Conservation (phyloP, 768 basidiomycete genomes). For the Lentinula boryana region DNA sequence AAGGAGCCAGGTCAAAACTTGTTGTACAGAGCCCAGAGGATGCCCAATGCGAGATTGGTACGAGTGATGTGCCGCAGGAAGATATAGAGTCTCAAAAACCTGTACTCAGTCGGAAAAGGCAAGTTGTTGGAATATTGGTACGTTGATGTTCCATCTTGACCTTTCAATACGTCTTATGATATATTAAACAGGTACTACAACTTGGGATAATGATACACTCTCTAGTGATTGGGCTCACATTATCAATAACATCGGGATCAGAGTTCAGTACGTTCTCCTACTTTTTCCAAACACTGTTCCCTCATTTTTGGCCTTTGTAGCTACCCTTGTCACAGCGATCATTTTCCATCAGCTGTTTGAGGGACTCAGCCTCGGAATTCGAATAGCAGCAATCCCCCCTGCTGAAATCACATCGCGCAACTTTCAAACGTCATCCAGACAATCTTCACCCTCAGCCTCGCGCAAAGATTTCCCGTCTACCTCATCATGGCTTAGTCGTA, state of each 20-base stretch:
- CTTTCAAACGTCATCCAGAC: not conserved
- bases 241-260: slow-evolving; percentile 60
- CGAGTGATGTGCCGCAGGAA: not conserved
- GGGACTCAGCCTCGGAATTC: slow-evolving; percentile 76
- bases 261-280: slow-evolving; percentile 58
- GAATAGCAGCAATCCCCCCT: slow-evolving; percentile 64
- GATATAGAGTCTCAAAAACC: slow-evolving; percentile 17
- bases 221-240: slow-evolving; percentile 72
- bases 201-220: slow-evolving; percentile 84
- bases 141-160: slow-evolving; percentile 14
- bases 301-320: slow-evolving; percentile 51
- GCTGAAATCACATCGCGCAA: slow-evolving; percentile 7
- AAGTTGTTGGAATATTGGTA: slow-evolving; percentile 72
- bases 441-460: slow-evolving; percentile 1
- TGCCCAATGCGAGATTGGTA: not conserved
- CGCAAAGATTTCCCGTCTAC: slow-evolving; percentile 8
- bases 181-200: slow-evolving; percentile 57
- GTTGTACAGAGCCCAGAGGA: slow-evolving; percentile 1
- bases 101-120: slow-evolving; percentile 47
- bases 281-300: not conserved
- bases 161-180: not conserved
- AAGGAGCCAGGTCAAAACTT: slow-evolving; percentile 2
- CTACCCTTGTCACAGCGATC: slow-evolving; percentile 68
- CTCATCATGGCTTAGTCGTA: slow-evolving; percentile 1
- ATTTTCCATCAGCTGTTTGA: slow-evolving; percentile 84